phyloP scores from a whole-genome alignment of 805 yeast genomes.

The Candida easanensis region DNA sequence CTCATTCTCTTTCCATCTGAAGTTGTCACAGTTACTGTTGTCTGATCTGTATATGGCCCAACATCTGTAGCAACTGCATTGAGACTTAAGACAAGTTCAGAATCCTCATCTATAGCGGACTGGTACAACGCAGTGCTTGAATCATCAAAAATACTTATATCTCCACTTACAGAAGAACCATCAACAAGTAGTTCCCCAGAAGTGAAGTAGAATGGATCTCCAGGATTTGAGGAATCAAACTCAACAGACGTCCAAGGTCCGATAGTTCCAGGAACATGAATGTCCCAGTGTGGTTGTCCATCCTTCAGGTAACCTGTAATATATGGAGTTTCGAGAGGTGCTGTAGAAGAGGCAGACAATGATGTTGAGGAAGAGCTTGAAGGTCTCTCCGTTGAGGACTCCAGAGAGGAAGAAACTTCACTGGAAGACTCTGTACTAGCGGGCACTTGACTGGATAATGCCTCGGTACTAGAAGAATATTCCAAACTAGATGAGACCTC shows the following conservation, averaged over 20 bases:
- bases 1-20: constrained; percentile 8
- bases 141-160: constrained; percentile 1
- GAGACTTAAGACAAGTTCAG: constrained; percentile 11
- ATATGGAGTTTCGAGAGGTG: constrained; percentile 13
- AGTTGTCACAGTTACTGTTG: constrained; percentile 12
- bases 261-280: constrained; percentile 19
- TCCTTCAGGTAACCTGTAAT: constrained; percentile 19
- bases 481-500: no score
- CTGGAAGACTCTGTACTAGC: no score
- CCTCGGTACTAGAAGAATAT: no score
- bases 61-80: constrained; percentile 15
- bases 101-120: constrained; percentile 4
- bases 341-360: constrained; percentile 2
- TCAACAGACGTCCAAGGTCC: constrained; percentile 21
- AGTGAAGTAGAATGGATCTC: constrained; percentile 15
- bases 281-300: constrained; percentile 24
- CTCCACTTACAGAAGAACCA: constrained; percentile 7
- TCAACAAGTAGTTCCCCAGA: constrained; percentile 13
- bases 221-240: constrained; percentile 17
- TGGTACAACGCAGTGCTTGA: constrained; percentile 12
- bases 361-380: background rate
- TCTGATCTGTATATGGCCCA: constrained; percentile 19
- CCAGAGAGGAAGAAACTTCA: background rate
- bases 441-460: no score
- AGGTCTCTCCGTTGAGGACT: background rate